Evolutionary conservation across 306 rosid species (phyloP).

Genomic region (Inga leiocalycina): DNA sequence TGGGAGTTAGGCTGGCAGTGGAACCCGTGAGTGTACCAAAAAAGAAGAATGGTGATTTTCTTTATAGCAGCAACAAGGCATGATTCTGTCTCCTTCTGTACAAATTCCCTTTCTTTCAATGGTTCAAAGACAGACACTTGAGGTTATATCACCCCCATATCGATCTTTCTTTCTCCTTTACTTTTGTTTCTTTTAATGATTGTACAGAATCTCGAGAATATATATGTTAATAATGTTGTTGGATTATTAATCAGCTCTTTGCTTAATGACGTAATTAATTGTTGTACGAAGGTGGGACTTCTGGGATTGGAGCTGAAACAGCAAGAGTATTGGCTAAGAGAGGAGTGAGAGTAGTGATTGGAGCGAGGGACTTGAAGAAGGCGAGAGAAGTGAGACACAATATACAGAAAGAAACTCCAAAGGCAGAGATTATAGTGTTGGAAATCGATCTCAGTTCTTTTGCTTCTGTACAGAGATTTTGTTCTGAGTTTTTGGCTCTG

Average conservation of each 20-base stretch:
- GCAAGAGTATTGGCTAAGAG: constrained; percentile 90
- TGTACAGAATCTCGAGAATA: background rate
- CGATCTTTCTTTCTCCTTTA: background rate
- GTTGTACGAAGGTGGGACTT: constrained; percentile 58
- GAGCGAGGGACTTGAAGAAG: constrained; percentile 73
- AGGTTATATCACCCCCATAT: constrained; percentile 16
- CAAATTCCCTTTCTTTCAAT: constrained; percentile 25
- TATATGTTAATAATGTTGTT: background rate
- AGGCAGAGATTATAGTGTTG: constrained; percentile 67
- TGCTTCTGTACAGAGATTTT: constrained; percentile 74
- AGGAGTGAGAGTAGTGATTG: constrained; percentile 89
- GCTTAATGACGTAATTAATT: too few relatives aligned
- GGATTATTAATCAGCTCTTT: background rate
- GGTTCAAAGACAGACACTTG: constrained; percentile 20
- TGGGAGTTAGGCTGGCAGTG: background rate
- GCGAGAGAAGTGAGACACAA: constrained; percentile 63
- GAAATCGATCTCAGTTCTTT: constrained; percentile 87
- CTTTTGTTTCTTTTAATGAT: background rate
- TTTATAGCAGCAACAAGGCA: constrained; percentile 49
- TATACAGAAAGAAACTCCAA: constrained; percentile 66
- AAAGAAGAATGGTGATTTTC: constrained; percentile 34
- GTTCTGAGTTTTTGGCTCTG: constrained; percentile 71
- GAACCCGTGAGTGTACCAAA: constrained; percentile 20
- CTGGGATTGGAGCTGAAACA: constrained; percentile 96
- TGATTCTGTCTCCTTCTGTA: constrained; percentile 45